These are phyloP conservation scores for Aspergillus latus DNA, from an alignment of 2,329 filamentous ascomycete genomes.

Conservation along the genomic window DNA sequence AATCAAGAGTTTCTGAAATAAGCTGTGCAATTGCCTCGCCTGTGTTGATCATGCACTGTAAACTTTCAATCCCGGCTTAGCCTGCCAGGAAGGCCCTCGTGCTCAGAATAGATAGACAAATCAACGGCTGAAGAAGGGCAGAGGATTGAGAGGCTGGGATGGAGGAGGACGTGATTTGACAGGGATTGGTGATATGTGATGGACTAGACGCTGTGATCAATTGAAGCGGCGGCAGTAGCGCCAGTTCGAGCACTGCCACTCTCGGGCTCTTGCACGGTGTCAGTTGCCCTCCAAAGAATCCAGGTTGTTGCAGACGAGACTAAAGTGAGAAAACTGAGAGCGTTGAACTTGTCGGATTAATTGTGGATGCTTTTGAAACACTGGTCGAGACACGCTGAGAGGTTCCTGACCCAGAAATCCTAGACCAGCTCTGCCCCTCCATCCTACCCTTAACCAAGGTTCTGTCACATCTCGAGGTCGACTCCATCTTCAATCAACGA, in stretches of 20 bases:
- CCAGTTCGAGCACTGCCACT: conserved; percentile 10
- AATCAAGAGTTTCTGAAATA: conserved; percentile 6
- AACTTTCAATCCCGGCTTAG: conserved; percentile 26
- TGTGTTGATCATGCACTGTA: conserved; percentile 25
- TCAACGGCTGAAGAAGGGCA: conserved; percentile 9
- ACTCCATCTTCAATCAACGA: not conserved
- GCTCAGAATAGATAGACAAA: conserved; percentile 13
- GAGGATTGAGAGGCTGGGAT: conserved; percentile 6
- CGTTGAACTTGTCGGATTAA: conserved; percentile 1
- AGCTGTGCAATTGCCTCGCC: conserved; percentile 13
- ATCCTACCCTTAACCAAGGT: conserved; percentile 14
- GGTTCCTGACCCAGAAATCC: conserved; percentile 8
- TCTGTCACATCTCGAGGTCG: not conserved
- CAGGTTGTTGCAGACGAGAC: too few species aligned
- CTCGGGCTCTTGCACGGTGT: not conserved
- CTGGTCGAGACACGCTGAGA: conserved; percentile 20
- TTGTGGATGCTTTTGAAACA: conserved; percentile 22
- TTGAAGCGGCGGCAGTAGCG: conserved; percentile 15
- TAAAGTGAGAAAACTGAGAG: too few species aligned
- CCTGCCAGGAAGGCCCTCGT: conserved; percentile 7
- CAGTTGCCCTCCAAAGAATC: not conserved
- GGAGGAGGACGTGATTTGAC: conserved; percentile 10
- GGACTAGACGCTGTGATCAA: conserved; percentile 12
- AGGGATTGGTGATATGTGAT: conserved; percentile 10
- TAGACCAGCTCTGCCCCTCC: not conserved